Conservation (phyloP, 768 basidiomycete species). For the Kondoa malvinella region DNA sequence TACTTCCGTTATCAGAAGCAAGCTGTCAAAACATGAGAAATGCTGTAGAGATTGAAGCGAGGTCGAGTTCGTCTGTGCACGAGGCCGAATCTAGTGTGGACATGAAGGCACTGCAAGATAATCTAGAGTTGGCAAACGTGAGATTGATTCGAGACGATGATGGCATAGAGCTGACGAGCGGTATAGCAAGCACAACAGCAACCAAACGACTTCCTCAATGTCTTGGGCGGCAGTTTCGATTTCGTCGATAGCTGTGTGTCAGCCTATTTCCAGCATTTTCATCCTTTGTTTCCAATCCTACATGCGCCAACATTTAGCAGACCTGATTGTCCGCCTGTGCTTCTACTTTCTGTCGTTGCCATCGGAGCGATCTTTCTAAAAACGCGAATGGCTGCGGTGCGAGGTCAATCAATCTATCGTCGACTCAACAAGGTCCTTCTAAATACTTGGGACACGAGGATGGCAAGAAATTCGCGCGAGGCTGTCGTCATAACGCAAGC, state of each 20-base stretch:
- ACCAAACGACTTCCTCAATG: background rate
- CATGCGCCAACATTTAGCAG: background rate
- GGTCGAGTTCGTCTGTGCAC: background rate
- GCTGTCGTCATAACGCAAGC: background rate
- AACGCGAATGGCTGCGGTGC: too few species aligned
- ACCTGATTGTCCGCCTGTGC: background rate
- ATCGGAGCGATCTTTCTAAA: background rate
- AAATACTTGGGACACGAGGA: background rate
- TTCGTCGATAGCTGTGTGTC: background rate
- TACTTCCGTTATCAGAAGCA: background rate
- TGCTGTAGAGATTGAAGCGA: background rate
- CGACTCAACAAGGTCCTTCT: background rate
- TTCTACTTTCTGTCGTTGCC: background rate
- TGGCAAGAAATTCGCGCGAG: background rate
- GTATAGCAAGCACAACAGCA: background rate
- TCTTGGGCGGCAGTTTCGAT: background rate
- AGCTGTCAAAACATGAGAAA: background rate
- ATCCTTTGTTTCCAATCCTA: background rate
- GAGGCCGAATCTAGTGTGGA: background rate
- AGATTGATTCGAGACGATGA: too few species aligned
- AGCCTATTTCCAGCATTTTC: background rate
- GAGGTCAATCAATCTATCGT: background rate
- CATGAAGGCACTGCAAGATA: background rate
- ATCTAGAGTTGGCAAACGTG: too few species aligned
- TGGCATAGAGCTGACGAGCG: too few species aligned